Evolutionary conservation across 352 stramenopile genomes (phyloP).

Genomic region (Phytophthora ramorum): DNA sequence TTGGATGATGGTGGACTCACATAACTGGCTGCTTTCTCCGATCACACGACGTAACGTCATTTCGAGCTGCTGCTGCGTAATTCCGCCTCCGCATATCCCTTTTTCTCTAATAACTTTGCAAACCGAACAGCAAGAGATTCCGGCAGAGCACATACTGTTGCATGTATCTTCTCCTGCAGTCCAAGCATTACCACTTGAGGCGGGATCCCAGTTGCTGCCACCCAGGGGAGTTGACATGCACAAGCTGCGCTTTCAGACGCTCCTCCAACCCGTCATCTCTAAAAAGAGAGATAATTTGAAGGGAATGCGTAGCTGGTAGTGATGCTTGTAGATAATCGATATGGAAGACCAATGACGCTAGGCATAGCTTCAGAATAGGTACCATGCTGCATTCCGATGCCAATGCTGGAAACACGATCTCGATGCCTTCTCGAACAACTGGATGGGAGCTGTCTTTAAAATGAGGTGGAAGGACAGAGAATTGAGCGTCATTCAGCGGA

Average conservation of each 20-base stretch:
- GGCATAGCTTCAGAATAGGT: not conserved
- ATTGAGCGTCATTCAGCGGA: conserved; percentile 10
- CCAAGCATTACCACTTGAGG: conserved; percentile 3
- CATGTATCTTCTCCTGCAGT: not conserved
- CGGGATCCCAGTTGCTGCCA: conserved; percentile 1
- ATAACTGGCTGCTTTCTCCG: not conserved
- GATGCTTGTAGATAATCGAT: not conserved
- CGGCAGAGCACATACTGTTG: conserved; percentile 1
- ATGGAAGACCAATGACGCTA: not conserved
- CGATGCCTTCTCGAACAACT: not conserved
- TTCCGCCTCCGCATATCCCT: not conserved
- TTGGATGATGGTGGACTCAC: not conserved
- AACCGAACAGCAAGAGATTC: conserved; percentile 3
- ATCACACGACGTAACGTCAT: not conserved
- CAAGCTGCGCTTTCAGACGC: not conserved
- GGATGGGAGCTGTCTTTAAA: not conserved
- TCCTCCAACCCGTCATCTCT: not conserved
- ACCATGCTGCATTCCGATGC: not conserved
- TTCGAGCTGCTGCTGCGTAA: conserved; percentile 3
- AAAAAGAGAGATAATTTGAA: not conserved
- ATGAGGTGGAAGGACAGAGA: conserved; percentile 16
- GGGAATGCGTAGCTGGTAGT: not conserved
- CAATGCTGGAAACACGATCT: conserved; percentile 11
- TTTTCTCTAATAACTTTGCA: not conserved
- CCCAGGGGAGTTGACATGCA: not conserved